Base-by-base conservation (phyloP, 2,329 filamentous ascomycete genomes). In the Xenosphaeropsis pyriputrescens region DNA sequence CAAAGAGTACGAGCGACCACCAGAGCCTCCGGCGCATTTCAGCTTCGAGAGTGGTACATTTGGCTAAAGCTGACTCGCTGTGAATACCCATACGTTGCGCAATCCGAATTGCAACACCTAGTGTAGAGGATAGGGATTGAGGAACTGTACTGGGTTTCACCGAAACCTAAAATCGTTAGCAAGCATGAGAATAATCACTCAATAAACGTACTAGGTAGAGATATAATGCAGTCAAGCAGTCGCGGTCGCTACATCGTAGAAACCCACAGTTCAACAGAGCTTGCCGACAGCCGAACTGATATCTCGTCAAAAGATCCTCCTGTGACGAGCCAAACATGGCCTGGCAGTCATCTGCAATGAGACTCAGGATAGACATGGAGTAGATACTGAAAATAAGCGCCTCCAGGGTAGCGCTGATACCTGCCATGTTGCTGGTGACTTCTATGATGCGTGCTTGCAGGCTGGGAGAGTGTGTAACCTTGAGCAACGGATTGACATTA, bases 401-500 rank as follows among this genome's bases (percentile, higher is more conserved):
- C 52, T 80, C 74, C 17, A 73, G 57, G 38, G 71, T 71, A 31
- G 69, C 63, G 0, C 68, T 67, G 2, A 84, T 56, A 32, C 62
- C 65, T 11, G 61, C 58, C 15, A 77, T 59, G 42, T 72, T 67
- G 13, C 65, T 65, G 1, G 68, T 70, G 2, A 77, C 76, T 41
- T 81, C 70, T 29, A 80, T 65, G 6, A 86, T 61, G 34, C 70
- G 67, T 2, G 70, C 67, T 48, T 85, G 76, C 4, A 85, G 56
- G 0, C 75, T 75, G 0, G 82, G 81, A 2, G 79, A 69, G 51
- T 89, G 83, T 17, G 85, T 74, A 34, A 76, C 50, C 52, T 86
- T 88, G 46, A 75, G 72, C 34, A 85, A 54, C 0, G 82, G 81
- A 48, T 88, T 81, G 39, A 88, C 75, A 43, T 83, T 76, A 35